Percentiles rank a stretch among this genome's conserved stretches.
These are phyloP conservation scores for Candida krabiensis DNA, from an alignment of 805 yeast species.

Conservation along the genomic window DNA sequence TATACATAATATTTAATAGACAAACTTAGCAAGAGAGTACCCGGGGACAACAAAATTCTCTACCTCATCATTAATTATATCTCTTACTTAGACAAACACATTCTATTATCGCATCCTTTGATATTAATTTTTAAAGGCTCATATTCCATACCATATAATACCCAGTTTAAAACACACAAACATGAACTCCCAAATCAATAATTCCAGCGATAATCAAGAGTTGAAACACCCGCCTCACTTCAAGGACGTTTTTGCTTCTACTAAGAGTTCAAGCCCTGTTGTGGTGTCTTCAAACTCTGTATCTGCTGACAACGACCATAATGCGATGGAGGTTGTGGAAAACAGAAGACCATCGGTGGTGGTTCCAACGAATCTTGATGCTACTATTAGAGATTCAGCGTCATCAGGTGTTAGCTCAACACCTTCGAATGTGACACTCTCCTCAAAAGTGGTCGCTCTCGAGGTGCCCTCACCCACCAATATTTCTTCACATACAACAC, in stretches of 20 bases:
- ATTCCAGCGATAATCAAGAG: slow-evolving; percentile 40
- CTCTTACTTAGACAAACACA: not conserved
- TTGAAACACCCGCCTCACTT: slow-evolving; percentile 28
- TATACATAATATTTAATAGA: too few species aligned
- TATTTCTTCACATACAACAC: not conserved
- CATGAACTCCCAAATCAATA: slow-evolving; percentile 41
- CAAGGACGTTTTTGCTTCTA: slow-evolving; percentile 35
- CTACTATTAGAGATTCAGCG: slow-evolving; percentile 18
- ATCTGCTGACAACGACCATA: slow-evolving; percentile 10
- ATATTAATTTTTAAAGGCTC: not conserved
- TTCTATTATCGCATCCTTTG: not conserved
- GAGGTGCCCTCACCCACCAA: slow-evolving; percentile 10
- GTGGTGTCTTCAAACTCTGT: slow-evolving; percentile 9
- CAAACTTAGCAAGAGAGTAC: too few species aligned
- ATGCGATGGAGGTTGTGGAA: slow-evolving; percentile 26
- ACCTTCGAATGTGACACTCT: slow-evolving; percentile 13
- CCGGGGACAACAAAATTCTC: too few species aligned
- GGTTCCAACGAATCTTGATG: slow-evolving; percentile 22
- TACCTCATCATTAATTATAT: too few species aligned
- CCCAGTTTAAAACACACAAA: too few species aligned
- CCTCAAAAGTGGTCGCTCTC: slow-evolving; percentile 14
- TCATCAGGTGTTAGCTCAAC: slow-evolving; percentile 11
- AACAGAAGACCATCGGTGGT: slow-evolving; percentile 31
- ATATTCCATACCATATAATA: too few species aligned
- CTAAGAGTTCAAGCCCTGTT: slow-evolving; percentile 17